Evolutionary conservation across 345 rosid species (phyloP), one percentile per base, ranked within the genome.

Genomic region (Durio zibethinus): DNA sequence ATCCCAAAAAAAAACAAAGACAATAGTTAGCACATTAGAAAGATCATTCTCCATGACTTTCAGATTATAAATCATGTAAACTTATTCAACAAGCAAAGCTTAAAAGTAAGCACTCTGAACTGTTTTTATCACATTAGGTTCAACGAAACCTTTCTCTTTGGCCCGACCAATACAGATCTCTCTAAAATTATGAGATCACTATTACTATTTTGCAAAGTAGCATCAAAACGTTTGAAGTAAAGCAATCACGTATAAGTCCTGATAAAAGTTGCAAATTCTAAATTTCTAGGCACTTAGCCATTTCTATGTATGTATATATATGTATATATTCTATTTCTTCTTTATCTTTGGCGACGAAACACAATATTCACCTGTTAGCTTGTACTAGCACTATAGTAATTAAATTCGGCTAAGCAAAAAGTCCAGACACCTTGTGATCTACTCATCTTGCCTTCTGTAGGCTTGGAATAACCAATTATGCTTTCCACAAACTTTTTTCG

Each of bases 391-490:
- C 27, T 25, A 59, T 12, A 25, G 18, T 18, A 63, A 35, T 20
- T 63, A 63, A 63, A 63, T 20, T 20, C 6, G 20, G 45, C 25
- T 20, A 20, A 33, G 42, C 71, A 65, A 38, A 65, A 65, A 38
- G 71, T 65, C 25, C 16, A 25, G 35, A 40, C 20, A 67, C 27
- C 47, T 67, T 74, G 77, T 76, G 72, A 25, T 66, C 76, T 78
- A 80, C 85, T 73, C 81, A 66, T 70, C 72, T 74, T 60, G 27
- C 80, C 74, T 65, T 75, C 77, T 72, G 59, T 54, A 29, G 42
- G 57, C 57, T 50, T 9, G 73, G 76, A 78, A 74, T 68, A 67
- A 77, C 20, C 56, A 48, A 86, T 72, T 72, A 85, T 79, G 80
- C 78, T 77, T 76, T 61, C 77, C 76, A 68, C 53, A 57, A 15